Evolutionary conservation across 164 flowering plant species (phyloP), one percentile per base, ranked within the genome.

Genomic region (Houttuynia cordata): DNA sequence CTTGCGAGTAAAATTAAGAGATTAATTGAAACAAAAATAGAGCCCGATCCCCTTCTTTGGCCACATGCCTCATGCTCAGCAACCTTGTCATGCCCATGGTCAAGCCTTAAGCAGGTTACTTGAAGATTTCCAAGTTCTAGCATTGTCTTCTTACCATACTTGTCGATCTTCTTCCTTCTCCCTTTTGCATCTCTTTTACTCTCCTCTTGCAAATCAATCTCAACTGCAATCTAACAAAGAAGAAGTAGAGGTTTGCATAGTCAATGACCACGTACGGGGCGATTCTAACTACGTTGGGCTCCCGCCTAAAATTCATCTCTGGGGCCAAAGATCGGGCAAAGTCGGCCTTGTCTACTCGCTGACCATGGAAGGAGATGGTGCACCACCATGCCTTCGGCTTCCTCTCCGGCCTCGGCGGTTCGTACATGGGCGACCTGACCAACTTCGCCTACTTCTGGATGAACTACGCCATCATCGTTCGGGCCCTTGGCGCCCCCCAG

Each of bases 321-420:
- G 67, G 53, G 3, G 82, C 82, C 24, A 80, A 73, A 62, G 71
- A 75, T 14, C 63, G 72, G 49, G 71, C 75, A 61, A 24, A 45
- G 65, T 62, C 73, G 7, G 70, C 65, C 41, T 67, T 81, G 4
- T 69, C 66, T 39, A 71, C 73, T 0, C 71, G 76, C 14, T 70
- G 82, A n/a, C 80, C 86, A 58, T 86, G 92, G 88, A 67, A 41
- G 49, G 76, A 77, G 52, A 63, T 82, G 76, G 7, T 76, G 45
- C 58, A 64, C 30, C 60, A 24, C n/a, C 63, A 63, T 25, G 59
- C 80, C 0, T 20, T 83, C 40, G 58, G 54, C 50, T 0, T 83
- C 19, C 83, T 84, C 9, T 7, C 68, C 60, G 7, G 62, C 57
- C 17, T 68, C 41, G 13, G 8, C 40, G 73, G 67, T 4, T 62